Evolutionary conservation across 768 basidiomycete species (phyloP), one percentile per base, ranked within the genome.

Genomic region (Sarcomyxa edulis): DNA sequence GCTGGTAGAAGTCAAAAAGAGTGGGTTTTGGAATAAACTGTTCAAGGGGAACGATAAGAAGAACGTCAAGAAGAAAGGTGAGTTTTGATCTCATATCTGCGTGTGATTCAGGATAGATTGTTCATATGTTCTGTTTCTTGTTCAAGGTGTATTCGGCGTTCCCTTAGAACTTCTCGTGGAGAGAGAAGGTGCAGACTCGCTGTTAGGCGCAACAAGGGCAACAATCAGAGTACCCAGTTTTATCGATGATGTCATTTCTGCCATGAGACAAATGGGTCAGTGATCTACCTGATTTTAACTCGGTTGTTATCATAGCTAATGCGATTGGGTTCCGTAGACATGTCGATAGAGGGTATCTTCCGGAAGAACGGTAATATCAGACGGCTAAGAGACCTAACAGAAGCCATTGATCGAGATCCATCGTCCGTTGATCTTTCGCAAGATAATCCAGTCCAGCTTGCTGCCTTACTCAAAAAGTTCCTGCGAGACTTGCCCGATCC

Each of bases 341-440:
- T 99, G 90, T 98, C 96, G 7, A 74, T 99, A 27, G 96, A 98
- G 63, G 96, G 96, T 42, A 95, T 99, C 48, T 99, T 99, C 74
- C 78, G 96, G 39, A 93, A 94, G 67, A 96, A 94, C 53, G 96
- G 96, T 37, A 98, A 98, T 57, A 98, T 98, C 54, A 77, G 92
- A 37, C 80, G 92, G 43, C 69, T 97, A 45, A 90, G 89, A 55
- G 89, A 94, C 50, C 71, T 96, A 24, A 84, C 85, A 9, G 95
- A 97, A 43, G 78, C 87, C 4, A 86, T 98, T 40, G 96, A 99
- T 54, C 84, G 89, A n/a, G 95, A 98, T 58, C 78, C 92, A 0
- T 76, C 79, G 2, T 82, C 87, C 2, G 94, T 98, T 41, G 95
- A 96, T 58, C 73, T 97, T 37, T 81, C 87, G 1, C 83, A 85